Conservation (phyloP, 2,329 filamentous ascomycete genomes). For the Dryadomyces quercivorus region DNA sequence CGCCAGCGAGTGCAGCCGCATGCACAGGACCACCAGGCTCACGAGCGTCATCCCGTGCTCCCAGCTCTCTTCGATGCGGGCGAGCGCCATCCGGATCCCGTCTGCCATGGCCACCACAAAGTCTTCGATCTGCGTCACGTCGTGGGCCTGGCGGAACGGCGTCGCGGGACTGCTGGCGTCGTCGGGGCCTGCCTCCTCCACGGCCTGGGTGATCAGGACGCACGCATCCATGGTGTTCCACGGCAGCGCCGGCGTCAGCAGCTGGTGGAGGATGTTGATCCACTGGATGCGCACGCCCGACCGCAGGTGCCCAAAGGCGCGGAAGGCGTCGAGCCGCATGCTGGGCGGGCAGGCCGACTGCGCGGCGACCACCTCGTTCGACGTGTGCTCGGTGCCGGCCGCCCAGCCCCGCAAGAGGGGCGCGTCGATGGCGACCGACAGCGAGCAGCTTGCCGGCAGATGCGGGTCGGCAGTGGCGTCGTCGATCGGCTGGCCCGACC, state of each 20-base stretch:
- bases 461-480: constrained; percentile 25
- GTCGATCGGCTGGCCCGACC: neutral
- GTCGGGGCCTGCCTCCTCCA: neutral
- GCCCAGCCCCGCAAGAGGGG: constrained; percentile 19
- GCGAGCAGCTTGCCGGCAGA: constrained; percentile 17
- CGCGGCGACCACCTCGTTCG: constrained; percentile 40
- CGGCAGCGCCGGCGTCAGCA: constrained; percentile 40
- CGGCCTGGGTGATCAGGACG: neutral
- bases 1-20: neutral
- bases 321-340: constrained; percentile 41
- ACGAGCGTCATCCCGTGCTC: neutral
- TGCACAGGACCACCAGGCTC: neutral
- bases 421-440: constrained; percentile 20
- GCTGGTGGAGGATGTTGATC: constrained; percentile 40
- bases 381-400: constrained; percentile 6
- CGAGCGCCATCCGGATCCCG: neutral
- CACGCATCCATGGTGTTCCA: constrained; percentile 22
- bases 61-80: neutral
- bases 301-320: constrained; percentile 35
- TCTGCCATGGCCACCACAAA: neutral
- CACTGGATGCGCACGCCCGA: constrained; percentile 38
- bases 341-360: constrained; percentile 33
- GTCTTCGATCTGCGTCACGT: neutral
- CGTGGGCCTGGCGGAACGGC: neutral
- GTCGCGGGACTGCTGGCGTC: too few species aligned